These are phyloP conservation scores for Conticribra weissflogii DNA, from an alignment of 108 stramenopile genomes.

Conservation along the genomic window DNA sequence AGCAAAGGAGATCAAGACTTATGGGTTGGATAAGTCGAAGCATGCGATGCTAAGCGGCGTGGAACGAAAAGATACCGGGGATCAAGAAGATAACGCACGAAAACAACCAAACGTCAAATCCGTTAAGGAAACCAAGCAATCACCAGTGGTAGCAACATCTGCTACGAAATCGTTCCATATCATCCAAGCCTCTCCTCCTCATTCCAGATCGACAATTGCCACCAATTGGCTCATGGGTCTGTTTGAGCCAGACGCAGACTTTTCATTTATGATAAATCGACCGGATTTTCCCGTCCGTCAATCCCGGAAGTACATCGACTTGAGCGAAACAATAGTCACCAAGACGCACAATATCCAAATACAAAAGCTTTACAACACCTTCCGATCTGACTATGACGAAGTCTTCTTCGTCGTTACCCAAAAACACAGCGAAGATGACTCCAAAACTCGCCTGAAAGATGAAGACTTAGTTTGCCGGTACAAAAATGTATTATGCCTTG, in stretches of 20 bases:
- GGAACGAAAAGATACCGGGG: too few relatives aligned
- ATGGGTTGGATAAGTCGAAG: too few relatives aligned
- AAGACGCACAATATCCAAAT: conserved; percentile 37
- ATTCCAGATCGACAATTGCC: conserved; percentile 18
- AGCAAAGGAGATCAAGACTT: too few relatives aligned
- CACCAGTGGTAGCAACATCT: too few relatives aligned
- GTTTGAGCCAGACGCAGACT: conserved; percentile 36
- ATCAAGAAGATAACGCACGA: too few relatives aligned
- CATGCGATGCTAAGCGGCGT: too few relatives aligned
- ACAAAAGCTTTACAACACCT: conserved; percentile 29
- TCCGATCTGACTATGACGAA: conserved; percentile 36
- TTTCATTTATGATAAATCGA: conserved; percentile 32
- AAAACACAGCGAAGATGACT: background rate
- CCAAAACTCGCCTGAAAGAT: background rate
- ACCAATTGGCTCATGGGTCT: conserved; percentile 49
- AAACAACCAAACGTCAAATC: too few relatives aligned
- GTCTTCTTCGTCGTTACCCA: conserved; percentile 41
- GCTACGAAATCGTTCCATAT: too few relatives aligned
- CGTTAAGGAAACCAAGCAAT: too few relatives aligned
- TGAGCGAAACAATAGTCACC: conserved; percentile 34
- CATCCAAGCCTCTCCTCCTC: conserved; percentile 44
- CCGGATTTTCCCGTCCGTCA: conserved; percentile 27
- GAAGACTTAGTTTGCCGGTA: conserved; percentile 23
- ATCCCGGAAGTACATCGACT: conserved; percentile 10
- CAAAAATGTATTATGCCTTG: conserved; percentile 49